Evolutionary conservation across 805 yeast genomes (phyloP).

Genomic region (Candida insectorum): DNA sequence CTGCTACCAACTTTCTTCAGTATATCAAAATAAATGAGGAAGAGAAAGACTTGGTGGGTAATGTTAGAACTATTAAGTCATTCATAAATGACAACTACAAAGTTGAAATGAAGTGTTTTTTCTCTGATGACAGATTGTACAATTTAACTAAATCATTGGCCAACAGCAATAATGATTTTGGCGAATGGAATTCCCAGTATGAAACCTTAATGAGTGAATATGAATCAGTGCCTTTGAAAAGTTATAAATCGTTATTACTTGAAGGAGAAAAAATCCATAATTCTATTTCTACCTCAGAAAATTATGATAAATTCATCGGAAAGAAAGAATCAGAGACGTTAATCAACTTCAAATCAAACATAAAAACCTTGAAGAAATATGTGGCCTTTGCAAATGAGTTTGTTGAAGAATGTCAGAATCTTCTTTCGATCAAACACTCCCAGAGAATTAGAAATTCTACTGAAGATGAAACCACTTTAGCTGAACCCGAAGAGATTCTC

Average conservation of each 20-base stretch:
- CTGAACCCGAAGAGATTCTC: slow-evolving; percentile 7
- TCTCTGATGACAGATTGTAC: slow-evolving; percentile 52
- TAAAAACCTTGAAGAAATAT: slow-evolving; percentile 34
- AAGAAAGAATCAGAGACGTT: slow-evolving; percentile 1
- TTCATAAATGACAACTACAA: slow-evolving; percentile 10
- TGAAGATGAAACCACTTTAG: slow-evolving; percentile 5
- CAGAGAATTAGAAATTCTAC: slow-evolving; percentile 42
- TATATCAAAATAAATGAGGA: slow-evolving; percentile 9
- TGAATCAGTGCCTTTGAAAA: slow-evolving; percentile 45
- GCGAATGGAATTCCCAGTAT: slow-evolving; percentile 51
- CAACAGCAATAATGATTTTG: slow-evolving; percentile 18
- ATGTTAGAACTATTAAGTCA: slow-evolving; percentile 3
- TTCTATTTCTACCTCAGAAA: not conserved
- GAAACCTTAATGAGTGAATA: slow-evolving; percentile 36
- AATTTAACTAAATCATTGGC: slow-evolving; percentile 23
- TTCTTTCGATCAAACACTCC: slow-evolving; percentile 50
- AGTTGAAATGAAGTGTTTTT: slow-evolving; percentile 44
- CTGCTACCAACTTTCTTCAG: slow-evolving; percentile 28
- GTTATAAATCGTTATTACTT: slow-evolving; percentile 38
- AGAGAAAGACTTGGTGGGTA: slow-evolving; percentile 5
- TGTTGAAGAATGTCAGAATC: slow-evolving; percentile 51
- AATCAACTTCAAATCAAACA: slow-evolving; percentile 6
- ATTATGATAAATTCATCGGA: slow-evolving; percentile 1
- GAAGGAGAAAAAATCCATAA: slow-evolving; percentile 53
- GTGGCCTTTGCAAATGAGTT: slow-evolving; percentile 47